A percentile compares a stretch with the other conserved stretches of the same genome.
Evolutionary conservation across 495 filamentous ascomycete species (phyloP).

Genomic region (Podospora pseudoanserina): DNA sequence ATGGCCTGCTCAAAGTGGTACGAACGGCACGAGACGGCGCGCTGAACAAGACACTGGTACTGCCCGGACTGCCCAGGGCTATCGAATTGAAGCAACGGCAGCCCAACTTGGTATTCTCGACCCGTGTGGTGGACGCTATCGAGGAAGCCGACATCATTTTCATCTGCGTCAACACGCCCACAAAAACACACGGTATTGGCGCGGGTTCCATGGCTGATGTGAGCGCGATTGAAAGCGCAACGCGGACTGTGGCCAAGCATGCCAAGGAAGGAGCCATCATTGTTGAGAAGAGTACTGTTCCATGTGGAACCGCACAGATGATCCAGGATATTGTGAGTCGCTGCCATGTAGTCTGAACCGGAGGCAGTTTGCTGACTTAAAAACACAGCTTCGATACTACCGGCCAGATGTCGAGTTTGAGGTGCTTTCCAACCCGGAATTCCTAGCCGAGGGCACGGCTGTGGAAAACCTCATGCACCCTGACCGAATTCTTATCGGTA

Average conservation of each 20-base stretch:
- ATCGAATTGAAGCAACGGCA: slow-evolving; percentile 33
- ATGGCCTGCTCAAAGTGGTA: slow-evolving; percentile 65
- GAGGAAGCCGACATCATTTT: slow-evolving; percentile 70
- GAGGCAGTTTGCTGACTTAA: not conserved
- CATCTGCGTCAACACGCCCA: slow-evolving; percentile 78
- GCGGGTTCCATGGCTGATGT: slow-evolving; percentile 71
- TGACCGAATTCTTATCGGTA: slow-evolving; percentile 76
- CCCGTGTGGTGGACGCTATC: slow-evolving; percentile 57
- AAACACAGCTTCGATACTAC: slow-evolving; percentile 38
- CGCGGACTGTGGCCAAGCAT: slow-evolving; percentile 60
- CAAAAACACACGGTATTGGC: slow-evolving; percentile 66
- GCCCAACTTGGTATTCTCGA: slow-evolving; percentile 71
- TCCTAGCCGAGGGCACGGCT: slow-evolving; percentile 75
- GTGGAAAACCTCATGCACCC: slow-evolving; percentile 67
- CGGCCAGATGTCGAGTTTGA: slow-evolving; percentile 64
- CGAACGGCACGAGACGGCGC: slow-evolving; percentile 58
- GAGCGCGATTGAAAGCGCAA: slow-evolving; percentile 66
- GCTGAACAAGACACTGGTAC: slow-evolving; percentile 21
- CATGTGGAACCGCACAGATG: slow-evolving; percentile 69
- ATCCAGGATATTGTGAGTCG: slow-evolving; percentile 61
- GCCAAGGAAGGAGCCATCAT: slow-evolving; percentile 67
- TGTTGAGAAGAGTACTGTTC: slow-evolving; percentile 83
- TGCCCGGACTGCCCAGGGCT: slow-evolving; percentile 17
- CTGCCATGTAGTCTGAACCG: no score
- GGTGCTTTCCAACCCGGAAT: slow-evolving; percentile 81